phyloP scores from a whole-genome alignment of 208 protist species.

The Acanthamoeba rhysodes region DNA sequence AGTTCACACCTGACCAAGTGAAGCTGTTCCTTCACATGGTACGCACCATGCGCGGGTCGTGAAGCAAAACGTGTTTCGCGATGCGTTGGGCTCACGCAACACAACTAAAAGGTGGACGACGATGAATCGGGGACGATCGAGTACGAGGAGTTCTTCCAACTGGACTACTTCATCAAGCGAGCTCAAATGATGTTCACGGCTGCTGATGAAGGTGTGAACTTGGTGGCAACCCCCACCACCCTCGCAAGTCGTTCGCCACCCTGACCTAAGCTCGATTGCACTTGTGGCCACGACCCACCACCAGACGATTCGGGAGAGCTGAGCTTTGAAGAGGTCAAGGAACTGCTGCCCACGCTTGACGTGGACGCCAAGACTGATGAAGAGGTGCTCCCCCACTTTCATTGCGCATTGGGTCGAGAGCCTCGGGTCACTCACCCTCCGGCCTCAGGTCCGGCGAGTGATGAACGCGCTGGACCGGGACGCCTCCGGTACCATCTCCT shows the following conservation, averaged over 20 bases:
- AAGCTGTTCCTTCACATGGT: conserved; percentile 40
- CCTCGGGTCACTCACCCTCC: too few relatives aligned
- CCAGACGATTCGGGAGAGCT: conserved; percentile 24
- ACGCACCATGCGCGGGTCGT: too few relatives aligned
- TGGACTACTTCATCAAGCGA: conserved; percentile 35
- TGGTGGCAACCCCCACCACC: too few relatives aligned
- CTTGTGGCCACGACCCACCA: background rate
- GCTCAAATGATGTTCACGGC: conserved; percentile 3
- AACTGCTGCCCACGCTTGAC: background rate
- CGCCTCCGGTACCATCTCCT: background rate
- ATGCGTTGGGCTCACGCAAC: too few relatives aligned
- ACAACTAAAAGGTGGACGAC: too few relatives aligned
- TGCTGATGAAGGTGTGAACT: background rate
- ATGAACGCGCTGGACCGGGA: conserved; percentile 8
- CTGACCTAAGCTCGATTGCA: background rate
- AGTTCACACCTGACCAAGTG: background rate
- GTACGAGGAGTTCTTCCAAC: conserved; percentile 29
- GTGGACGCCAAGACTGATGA: conserved; percentile 15
- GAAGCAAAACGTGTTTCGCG: too few relatives aligned
- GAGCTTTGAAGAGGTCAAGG: conserved; percentile 12
- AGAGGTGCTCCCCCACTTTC: background rate
- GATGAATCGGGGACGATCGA: conserved; percentile 10
- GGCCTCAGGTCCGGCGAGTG: background rate
- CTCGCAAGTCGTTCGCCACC: background rate
- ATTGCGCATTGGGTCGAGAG: background rate